A percentile compares a stretch with the other conserved stretches of the same genome.
Evolutionary conservation across 2,329 filamentous ascomycete genomes (phyloP).

Genomic region (Cercospora citrullina): DNA sequence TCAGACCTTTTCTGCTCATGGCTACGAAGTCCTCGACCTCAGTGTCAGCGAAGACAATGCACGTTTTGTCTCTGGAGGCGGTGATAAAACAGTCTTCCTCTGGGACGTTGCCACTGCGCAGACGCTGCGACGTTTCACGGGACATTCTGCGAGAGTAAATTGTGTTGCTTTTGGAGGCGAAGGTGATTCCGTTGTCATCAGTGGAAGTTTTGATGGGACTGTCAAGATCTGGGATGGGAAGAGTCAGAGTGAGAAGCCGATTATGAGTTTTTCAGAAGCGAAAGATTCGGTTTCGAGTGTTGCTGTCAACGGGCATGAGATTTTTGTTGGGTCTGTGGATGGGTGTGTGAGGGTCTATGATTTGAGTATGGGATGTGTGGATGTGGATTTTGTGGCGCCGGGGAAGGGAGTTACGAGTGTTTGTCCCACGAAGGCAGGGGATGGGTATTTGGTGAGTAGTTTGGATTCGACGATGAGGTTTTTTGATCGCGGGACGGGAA

Average conservation of each 20-base stretch:
- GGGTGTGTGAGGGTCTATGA: constrained; percentile 81
- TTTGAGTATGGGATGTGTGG: constrained; percentile 69
- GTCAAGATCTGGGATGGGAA: constrained; percentile 75
- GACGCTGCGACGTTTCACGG: constrained; percentile 73
- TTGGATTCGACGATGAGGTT: constrained; percentile 76
- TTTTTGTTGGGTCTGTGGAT: constrained; percentile 79
- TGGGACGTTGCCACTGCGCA: constrained; percentile 87
- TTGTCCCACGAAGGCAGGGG: constrained; percentile 67
- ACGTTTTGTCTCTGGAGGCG: constrained; percentile 81
- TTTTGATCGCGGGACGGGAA: constrained; percentile 75
- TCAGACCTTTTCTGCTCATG: constrained; percentile 85
- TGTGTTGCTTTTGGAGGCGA: constrained; percentile 76
- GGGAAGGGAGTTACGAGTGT: constrained; percentile 68
- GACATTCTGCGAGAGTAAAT: constrained; percentile 70
- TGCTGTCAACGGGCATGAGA: constrained; percentile 48
- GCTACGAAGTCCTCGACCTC: constrained; percentile 86
- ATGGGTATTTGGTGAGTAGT: constrained; percentile 70
- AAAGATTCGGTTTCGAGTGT: constrained; percentile 63
- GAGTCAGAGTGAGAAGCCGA: constrained; percentile 57
- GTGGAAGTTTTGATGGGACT: constrained; percentile 71
- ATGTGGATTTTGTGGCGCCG: constrained; percentile 65
- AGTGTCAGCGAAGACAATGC: constrained; percentile 73
- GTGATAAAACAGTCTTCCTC: constrained; percentile 86
- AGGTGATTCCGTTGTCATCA: constrained; percentile 67
- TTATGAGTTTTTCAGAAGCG: constrained; percentile 73